Conservation (phyloP, 768 basidiomycete species). For the Boletus reticulatus region DNA sequence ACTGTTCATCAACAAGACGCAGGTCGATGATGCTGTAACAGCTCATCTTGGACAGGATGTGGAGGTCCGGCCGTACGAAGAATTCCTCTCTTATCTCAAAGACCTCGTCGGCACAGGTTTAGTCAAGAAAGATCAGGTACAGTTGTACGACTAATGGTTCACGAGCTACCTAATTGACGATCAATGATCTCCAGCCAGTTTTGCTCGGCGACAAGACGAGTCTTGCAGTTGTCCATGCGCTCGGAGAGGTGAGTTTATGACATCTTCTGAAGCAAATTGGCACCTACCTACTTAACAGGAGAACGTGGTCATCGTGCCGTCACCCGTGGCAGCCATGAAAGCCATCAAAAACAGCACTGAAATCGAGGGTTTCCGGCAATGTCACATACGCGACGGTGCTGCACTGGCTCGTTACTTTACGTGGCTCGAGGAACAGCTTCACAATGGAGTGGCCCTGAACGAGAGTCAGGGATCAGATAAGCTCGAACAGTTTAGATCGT, state of each 20-base stretch:
- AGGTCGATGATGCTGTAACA: conserved; percentile 41
- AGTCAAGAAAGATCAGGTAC: conserved; percentile 33
- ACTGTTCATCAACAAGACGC: conserved; percentile 65
- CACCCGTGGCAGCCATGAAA: conserved; percentile 78
- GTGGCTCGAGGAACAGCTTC: conserved; percentile 88
- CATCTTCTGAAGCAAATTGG: background rate
- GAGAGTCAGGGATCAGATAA: conserved; percentile 81
- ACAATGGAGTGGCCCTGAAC: conserved; percentile 55
- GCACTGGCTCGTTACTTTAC: conserved; percentile 89
- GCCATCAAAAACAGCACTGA: conserved; percentile 80
- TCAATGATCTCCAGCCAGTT: conserved; percentile 50
- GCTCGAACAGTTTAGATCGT: conserved; percentile 82
- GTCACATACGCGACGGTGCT: conserved; percentile 86
- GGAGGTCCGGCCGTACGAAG: conserved; percentile 66
- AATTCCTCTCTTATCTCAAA: conserved; percentile 64
- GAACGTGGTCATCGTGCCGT: conserved; percentile 58
- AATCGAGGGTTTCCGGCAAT: conserved; percentile 84
- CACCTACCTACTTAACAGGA: conserved; percentile 36
- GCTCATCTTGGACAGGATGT: conserved; percentile 57
- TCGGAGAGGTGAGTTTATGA: conserved; percentile 55
- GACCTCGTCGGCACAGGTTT: conserved; percentile 39
- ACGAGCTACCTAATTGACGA: background rate
- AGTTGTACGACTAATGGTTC: conserved; percentile 2
- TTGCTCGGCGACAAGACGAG: conserved; percentile 76
- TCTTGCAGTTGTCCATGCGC: conserved; percentile 76